Conservation (phyloP, 2,329 filamentous ascomycete species). For the Aspergillus sp. region DNA sequence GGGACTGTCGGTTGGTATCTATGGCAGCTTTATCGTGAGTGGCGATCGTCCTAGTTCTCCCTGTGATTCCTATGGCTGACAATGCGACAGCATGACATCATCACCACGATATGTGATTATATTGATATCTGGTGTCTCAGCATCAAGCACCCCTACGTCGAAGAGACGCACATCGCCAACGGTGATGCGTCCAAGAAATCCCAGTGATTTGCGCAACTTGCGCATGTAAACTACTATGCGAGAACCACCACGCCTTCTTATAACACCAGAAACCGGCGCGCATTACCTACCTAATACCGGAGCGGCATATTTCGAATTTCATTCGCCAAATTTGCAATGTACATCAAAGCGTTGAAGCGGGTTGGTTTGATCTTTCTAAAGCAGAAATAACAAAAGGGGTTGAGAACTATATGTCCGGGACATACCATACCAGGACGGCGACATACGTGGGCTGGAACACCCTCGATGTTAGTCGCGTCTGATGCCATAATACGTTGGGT, state of each 20-base stretch:
- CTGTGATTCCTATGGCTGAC: slow-evolving; percentile 1
- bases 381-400: neutral
- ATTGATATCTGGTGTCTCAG: slow-evolving; percentile 97
- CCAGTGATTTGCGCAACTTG: slow-evolving; percentile 11
- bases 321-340: neutral
- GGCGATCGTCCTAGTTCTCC: neutral
- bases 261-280: neutral
- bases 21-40: slow-evolving; percentile 84
- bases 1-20: slow-evolving; percentile 82
- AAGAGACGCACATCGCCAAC: slow-evolving; percentile 37
- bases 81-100: slow-evolving; percentile 70
- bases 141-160: slow-evolving; percentile 76
- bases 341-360: slow-evolving; percentile 4
- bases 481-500: slow-evolving; percentile 9
- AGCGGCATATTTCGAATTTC: neutral
- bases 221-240: slow-evolving; percentile 17
- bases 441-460: slow-evolving; percentile 8
- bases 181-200: slow-evolving; percentile 29
- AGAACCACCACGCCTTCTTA: neutral
- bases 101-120: slow-evolving; percentile 96
- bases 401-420: neutral
- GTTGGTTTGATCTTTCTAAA: slow-evolving; percentile 1
- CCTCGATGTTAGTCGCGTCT: slow-evolving; percentile 4
- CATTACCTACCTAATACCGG: neutral
- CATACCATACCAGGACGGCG: neutral